phyloP scores from a whole-genome alignment of 257 asterid species.

The Anisodus acutangulus region DNA sequence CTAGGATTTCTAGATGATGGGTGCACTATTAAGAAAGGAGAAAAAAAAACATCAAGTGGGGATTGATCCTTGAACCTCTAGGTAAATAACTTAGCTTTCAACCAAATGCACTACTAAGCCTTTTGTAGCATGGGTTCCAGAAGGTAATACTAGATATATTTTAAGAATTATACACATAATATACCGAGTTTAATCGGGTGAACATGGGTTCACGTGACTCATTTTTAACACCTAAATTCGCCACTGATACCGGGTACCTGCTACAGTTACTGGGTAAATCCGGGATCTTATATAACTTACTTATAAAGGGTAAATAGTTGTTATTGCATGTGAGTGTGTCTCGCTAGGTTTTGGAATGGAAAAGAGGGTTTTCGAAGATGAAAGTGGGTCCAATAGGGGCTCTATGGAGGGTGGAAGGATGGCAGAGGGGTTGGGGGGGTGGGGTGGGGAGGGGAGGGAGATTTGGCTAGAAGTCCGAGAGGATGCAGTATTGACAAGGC shows the following conservation, averaged over 20 bases:
- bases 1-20: no score
- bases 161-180: no score
- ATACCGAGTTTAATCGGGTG: no score
- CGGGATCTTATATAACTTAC: not conserved
- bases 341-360: not conserved
- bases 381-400: not conserved
- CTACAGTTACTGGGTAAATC: not conserved
- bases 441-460: not conserved
- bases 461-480: not conserved
- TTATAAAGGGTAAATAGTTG: not conserved
- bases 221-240: no score
- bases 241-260: not conserved
- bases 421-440: not conserved
- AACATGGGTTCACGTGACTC: no score
- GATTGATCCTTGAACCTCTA: no score
- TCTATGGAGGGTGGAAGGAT: not conserved
- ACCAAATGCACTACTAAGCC: no score
- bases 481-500: not conserved
- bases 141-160: no score
- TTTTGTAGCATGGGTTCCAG: no score
- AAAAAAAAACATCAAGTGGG: no score
- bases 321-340: not conserved
- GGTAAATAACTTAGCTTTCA: no score
- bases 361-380: not conserved
- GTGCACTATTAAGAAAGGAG: no score